A percentile compares a stretch with the other conserved stretches of the same genome.
Evolutionary conservation across 371 early-diverging fungal species (phyloP).

Genomic region (Mucor mucedo): DNA sequence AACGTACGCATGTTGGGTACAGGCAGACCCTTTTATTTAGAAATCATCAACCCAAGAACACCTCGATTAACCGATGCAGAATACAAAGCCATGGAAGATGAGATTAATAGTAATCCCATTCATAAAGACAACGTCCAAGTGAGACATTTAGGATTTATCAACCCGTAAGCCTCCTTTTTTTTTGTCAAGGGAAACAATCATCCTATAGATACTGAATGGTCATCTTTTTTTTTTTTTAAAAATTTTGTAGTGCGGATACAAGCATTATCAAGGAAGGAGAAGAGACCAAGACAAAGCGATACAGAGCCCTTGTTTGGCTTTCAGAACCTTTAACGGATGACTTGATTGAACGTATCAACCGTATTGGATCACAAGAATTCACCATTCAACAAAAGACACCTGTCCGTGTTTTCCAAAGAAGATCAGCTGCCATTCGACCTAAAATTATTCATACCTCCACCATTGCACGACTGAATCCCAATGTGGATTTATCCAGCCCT

Average conservation of each 20-base stretch:
- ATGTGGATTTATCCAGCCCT: slow-evolving; percentile 16
- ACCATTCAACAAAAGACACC: slow-evolving; percentile 90
- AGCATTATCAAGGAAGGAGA: slow-evolving; percentile 86
- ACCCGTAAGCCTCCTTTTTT: slow-evolving; percentile 4
- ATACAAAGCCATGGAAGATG: slow-evolving; percentile 56
- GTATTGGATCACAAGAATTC: slow-evolving; percentile 51
- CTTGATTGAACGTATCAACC: slow-evolving; percentile 60
- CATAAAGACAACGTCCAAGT: slow-evolving; percentile 60
- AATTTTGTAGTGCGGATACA: slow-evolving; percentile 42
- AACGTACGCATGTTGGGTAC: slow-evolving; percentile 96
- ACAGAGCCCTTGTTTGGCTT: slow-evolving; percentile 80
- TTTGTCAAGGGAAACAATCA: neutral
- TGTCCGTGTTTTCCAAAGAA: slow-evolving; percentile 89
- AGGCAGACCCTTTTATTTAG: slow-evolving; percentile 95
- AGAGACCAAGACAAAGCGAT: slow-evolving; percentile 82
- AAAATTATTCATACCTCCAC: slow-evolving; percentile 68
- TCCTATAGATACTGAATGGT: neutral
- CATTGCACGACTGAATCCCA: slow-evolving; percentile 22
- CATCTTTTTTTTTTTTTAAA: too few relatives aligned
- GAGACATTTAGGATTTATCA: slow-evolving; percentile 51
- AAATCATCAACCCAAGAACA: slow-evolving; percentile 81
- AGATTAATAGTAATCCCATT: slow-evolving; percentile 56
- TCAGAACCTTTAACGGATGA: slow-evolving; percentile 59
- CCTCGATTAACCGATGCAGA: slow-evolving; percentile 39
- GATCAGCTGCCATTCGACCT: slow-evolving; percentile 75